Evolutionary conservation across 2,329 filamentous ascomycete genomes (phyloP).

Genomic region (Penicillium decumbens): DNA sequence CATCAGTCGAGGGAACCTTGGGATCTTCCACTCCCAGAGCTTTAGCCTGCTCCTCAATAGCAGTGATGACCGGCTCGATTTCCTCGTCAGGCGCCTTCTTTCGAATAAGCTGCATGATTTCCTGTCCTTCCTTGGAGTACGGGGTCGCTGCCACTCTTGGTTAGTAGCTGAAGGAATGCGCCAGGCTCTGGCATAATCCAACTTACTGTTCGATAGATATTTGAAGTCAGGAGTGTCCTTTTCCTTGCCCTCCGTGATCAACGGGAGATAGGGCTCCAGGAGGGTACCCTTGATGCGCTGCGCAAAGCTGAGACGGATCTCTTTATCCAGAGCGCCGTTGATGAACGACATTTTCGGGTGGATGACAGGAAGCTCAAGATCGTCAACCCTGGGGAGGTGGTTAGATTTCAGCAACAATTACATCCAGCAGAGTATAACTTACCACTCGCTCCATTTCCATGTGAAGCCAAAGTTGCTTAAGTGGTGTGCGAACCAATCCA

Average conservation of each 20-base stretch:
- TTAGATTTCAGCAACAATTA: conserved; percentile 13
- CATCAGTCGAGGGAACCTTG: conserved; percentile 81
- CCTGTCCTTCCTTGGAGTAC: conserved; percentile 77
- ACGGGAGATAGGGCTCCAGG: conserved; percentile 70
- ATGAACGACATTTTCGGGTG: conserved; percentile 94
- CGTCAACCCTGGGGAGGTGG: conserved; percentile 57
- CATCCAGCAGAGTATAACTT: conserved; percentile 24
- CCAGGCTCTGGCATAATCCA: background rate
- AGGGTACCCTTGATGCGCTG: conserved; percentile 93
- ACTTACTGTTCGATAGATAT: conserved; percentile 68
- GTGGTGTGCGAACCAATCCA: conserved; percentile 98
- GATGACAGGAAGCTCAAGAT: conserved; percentile 69
- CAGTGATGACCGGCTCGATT: conserved; percentile 73
- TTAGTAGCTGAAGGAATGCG: conserved; percentile 10
- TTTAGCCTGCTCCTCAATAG: conserved; percentile 73
- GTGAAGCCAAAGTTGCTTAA: conserved; percentile 98
- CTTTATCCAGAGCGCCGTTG: conserved; percentile 83
- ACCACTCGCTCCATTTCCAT: conserved; percentile 99
- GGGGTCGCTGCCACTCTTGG: conserved; percentile 57
- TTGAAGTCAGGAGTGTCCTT: conserved; percentile 97
- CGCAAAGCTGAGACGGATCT: conserved; percentile 92
- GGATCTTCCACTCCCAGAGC: conserved; percentile 67
- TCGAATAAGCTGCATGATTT: conserved; percentile 71
- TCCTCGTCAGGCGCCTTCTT: conserved; percentile 83
- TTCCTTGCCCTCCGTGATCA: conserved; percentile 84